phyloP scores from a whole-genome alignment of 2,329 filamentous ascomycete genomes.

The Stachybotrys chlorohalonatus region DNA sequence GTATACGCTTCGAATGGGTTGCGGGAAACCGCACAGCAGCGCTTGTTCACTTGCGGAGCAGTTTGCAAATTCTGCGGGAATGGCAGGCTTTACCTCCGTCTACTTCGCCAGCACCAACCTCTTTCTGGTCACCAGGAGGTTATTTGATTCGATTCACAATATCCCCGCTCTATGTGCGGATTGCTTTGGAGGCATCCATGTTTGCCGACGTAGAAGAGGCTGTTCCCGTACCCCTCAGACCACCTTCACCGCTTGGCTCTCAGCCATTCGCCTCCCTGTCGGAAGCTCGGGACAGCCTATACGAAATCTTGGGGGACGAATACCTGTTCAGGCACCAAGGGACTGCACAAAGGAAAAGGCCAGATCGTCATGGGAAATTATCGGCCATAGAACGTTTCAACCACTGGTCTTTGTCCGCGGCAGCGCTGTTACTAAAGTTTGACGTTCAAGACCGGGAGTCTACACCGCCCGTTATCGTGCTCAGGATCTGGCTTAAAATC shows the following conservation, averaged over 20 bases:
- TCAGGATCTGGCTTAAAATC: background rate
- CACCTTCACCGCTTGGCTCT: background rate
- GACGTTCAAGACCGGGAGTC: background rate
- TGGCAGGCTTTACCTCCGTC: background rate
- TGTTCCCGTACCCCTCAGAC: background rate
- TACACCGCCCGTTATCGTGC: background rate
- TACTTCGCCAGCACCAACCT: background rate
- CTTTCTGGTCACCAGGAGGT: background rate
- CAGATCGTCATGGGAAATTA: background rate
- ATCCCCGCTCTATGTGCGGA: background rate
- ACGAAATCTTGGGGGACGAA: background rate
- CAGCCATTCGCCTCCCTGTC: background rate
- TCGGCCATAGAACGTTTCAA: background rate
- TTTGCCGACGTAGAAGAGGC: background rate
- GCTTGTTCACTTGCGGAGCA: background rate
- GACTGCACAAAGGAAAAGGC: background rate
- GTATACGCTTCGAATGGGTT: background rate
- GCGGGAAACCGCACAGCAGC: background rate
- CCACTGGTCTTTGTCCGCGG: background rate
- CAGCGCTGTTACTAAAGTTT: background rate
- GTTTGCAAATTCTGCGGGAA: background rate
- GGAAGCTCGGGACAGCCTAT: background rate
- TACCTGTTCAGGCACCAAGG: background rate
- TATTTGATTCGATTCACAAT: background rate
- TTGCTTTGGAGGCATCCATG: conserved; percentile 1